Evolutionary conservation across 306 rosid species (phyloP), one percentile per base, ranked within the genome.

Genomic region (Citrullus mucosospermus): DNA sequence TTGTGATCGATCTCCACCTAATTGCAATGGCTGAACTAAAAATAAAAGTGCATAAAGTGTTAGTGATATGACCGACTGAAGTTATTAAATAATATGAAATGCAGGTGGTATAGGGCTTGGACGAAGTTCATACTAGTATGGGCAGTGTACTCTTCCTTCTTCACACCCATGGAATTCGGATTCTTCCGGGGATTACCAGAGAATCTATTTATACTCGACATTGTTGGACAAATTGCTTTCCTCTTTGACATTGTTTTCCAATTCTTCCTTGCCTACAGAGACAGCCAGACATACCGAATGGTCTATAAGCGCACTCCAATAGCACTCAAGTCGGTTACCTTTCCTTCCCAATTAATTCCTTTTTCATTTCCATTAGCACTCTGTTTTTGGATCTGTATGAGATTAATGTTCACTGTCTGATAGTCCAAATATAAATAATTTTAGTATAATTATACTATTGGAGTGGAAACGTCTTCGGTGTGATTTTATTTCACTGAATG

Each of bases 141-240:
- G 99, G 99, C 99, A 82, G 77, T 95, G 67, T 95, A 95, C 84
- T 95, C 99, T 28, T 95, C 99, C 53, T 91, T 92, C 92, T 95
- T 95, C 89, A 95, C 99, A 18, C 99, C 99, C 58, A 66, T 95
- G 92, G 99, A 95, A 84, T 92, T 95, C 39, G 99, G 93, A 36
- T 95, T 95, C 71, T 92, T 91, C 79, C 86, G 99, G 76, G 99
- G 99, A 46, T 78, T 95, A 4, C 86, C 88, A 0, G 82, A 90
- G 81, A 85, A 87, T 70, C 91, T 95, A 61, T 95, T 88, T 41
- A 66, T 91, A 44, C 82, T 95, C 51, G 99, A 95, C 86, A 85
- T 91, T 78, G 87, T 85, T 43, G 98, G 97, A 44, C 99, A 95
- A 57, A 3, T 92, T 22, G 97, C 90, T 69, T 95, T 95, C 80